A percentile compares a stretch with the other conserved stretches of the same genome.
Conservation (phyloP, 2,329 filamentous ascomycete species). For the Penicillium psychrosexuale region DNA sequence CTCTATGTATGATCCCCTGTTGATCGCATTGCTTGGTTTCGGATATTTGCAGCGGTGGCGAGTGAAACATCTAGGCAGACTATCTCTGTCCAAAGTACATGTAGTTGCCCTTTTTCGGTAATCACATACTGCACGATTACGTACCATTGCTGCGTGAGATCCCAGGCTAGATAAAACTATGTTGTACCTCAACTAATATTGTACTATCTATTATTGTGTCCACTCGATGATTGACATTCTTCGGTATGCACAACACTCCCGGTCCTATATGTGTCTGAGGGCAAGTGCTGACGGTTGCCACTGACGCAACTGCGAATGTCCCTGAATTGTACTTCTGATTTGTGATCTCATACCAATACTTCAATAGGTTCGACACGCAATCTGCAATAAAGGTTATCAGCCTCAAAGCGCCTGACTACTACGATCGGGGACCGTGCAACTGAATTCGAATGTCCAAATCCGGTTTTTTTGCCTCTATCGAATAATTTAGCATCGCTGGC, state of each 20-base stretch:
- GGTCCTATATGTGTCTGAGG: neutral
- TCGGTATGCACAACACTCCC: neutral
- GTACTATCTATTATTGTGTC: neutral
- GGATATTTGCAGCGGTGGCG: neutral
- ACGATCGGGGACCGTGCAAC: neutral
- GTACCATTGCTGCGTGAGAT: neutral
- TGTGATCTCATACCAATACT: neutral
- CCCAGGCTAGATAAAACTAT: neutral
- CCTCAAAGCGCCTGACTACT: neutral
- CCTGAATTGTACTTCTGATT: neutral
- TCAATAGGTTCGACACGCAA: neutral
- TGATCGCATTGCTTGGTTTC: slow-evolving; percentile 4
- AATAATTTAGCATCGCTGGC: too few species aligned
- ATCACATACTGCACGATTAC: neutral
- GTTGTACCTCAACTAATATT: neutral
- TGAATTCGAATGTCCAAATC: neutral
- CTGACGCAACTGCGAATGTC: slow-evolving; percentile 1
- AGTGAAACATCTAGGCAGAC: neutral
- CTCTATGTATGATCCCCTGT: neutral
- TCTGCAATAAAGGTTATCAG: slow-evolving; percentile 1
- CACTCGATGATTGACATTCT: slow-evolving; percentile 1
- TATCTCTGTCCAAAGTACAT: neutral
- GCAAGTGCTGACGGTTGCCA: neutral
- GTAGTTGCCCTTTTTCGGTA: too few species aligned
- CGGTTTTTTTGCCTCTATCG: neutral